Conservation (phyloP, 1,284 basidiomycete genomes). For the Trametes sp. region DNA sequence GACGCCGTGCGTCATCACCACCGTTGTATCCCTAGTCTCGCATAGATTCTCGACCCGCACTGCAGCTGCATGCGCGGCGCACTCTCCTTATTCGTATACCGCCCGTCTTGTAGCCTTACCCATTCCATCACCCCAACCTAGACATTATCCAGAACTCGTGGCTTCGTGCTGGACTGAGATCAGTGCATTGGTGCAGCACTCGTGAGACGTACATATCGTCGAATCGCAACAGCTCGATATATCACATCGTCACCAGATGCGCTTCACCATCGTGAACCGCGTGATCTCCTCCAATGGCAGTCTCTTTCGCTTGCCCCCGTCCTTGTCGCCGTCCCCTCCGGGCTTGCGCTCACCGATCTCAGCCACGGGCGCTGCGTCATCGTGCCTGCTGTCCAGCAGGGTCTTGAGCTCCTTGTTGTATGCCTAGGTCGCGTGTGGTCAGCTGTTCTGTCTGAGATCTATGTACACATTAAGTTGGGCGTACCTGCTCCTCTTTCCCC, state of each 20-base stretch:
- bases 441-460: background rate
- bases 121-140: background rate
- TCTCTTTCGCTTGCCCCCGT: slow-evolving; percentile 61
- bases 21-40: slow-evolving; percentile 9
- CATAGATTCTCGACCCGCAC: background rate
- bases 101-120: background rate
- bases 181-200: no score
- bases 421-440: slow-evolving; percentile 49
- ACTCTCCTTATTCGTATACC: slow-evolving; percentile 11
- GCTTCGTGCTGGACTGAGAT: no score
- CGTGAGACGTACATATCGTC: no score
- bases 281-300: slow-evolving; percentile 87
- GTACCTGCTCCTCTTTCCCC: slow-evolving; percentile 82
- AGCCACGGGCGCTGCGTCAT: slow-evolving; percentile 71
- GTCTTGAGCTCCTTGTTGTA: slow-evolving; percentile 84
- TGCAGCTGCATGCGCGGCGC: slow-evolving; percentile 12
- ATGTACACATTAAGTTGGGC: slow-evolving; percentile 36
- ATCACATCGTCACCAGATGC: slow-evolving; percentile 74
- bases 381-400: slow-evolving; percentile 70
- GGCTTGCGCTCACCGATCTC: slow-evolving; percentile 73
- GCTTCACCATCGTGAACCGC: slow-evolving; percentile 93
- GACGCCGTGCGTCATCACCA: slow-evolving; percentile 6
- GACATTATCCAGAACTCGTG: background rate
- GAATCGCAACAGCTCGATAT: background rate
- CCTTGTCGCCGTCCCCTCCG: slow-evolving; percentile 31